Evolutionary conservation across 768 basidiomycete genomes (phyloP).

Genomic region (Leccinum arenicola): DNA sequence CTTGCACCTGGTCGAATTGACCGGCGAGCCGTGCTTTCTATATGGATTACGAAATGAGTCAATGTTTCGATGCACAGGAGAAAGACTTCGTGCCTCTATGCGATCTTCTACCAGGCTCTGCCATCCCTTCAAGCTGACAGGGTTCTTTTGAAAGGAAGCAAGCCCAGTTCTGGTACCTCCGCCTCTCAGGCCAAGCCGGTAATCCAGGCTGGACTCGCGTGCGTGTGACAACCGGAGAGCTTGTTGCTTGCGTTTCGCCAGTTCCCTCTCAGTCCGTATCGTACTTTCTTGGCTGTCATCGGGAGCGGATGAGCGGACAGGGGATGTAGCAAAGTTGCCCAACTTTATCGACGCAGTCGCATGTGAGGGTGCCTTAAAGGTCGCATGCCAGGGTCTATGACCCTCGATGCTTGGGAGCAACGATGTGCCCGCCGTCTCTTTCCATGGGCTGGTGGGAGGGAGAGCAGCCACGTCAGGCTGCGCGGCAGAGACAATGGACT

Average conservation of each 20-base stretch:
- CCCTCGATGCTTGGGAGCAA: slow-evolving; percentile 53
- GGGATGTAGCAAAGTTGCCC: slow-evolving; percentile 40
- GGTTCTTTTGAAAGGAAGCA: slow-evolving; percentile 41
- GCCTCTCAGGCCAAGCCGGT: slow-evolving; percentile 57
- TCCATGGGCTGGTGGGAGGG: slow-evolving; percentile 3
- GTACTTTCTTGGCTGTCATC: slow-evolving; percentile 36
- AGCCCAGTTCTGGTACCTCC: slow-evolving; percentile 2
- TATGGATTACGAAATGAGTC: slow-evolving; percentile 1
- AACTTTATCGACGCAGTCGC: slow-evolving; percentile 49
- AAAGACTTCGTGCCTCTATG: slow-evolving; percentile 58
- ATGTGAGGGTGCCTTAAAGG: slow-evolving; percentile 60
- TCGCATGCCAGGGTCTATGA: slow-evolving; percentile 70
- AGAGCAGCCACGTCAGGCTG: not conserved
- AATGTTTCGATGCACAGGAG: not conserved
- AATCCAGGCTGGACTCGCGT: slow-evolving; percentile 73
- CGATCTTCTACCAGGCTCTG: slow-evolving; percentile 70
- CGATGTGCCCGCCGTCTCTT: slow-evolving; percentile 38
- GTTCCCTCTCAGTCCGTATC: slow-evolving; percentile 46
- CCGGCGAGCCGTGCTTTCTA: slow-evolving; percentile 69
- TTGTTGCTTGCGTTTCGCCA: slow-evolving; percentile 47
- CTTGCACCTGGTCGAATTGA: slow-evolving; percentile 68
- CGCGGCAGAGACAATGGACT: slow-evolving; percentile 6
- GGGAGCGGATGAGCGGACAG: slow-evolving; percentile 15
- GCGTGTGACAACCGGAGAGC: slow-evolving; percentile 61
- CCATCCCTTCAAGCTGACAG: slow-evolving; percentile 73